Percentiles rank a stretch among this genome's conserved stretches.
phyloP scores from a whole-genome alignment of 2,329 filamentous ascomycete genomes.

The Phialophora macrospora region DNA sequence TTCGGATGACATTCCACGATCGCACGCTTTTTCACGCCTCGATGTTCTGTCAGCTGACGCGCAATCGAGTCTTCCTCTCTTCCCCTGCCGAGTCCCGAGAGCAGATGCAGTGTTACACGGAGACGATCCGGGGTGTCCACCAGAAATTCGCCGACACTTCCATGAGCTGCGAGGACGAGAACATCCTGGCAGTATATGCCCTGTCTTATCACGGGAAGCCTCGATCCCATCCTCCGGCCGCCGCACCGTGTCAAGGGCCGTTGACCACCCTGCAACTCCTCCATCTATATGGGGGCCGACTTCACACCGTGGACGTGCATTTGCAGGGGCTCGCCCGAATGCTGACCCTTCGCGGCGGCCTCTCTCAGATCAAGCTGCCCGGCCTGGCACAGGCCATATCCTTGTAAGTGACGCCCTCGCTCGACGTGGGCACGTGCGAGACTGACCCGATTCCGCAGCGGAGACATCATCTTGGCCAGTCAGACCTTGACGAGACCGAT shows the following conservation, averaged over 20 bases:
- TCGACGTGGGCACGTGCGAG: not conserved
- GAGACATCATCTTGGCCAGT: slow-evolving; percentile 39
- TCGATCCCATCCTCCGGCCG: slow-evolving; percentile 31
- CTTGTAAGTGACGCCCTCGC: slow-evolving; percentile 32
- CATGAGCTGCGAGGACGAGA: slow-evolving; percentile 44
- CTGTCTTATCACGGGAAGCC: slow-evolving; percentile 44
- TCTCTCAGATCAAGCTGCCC: slow-evolving; percentile 45
- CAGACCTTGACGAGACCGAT: slow-evolving; percentile 38
- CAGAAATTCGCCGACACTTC: slow-evolving; percentile 43
- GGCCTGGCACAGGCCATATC: slow-evolving; percentile 47
- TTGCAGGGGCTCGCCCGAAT: slow-evolving; percentile 45
- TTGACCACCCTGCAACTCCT: slow-evolving; percentile 47
- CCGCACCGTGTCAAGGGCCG: slow-evolving; percentile 44
- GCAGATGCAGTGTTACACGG: slow-evolving; percentile 37
- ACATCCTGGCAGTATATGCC: slow-evolving; percentile 46
- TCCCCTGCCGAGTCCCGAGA: slow-evolving; percentile 25
- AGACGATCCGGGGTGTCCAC: slow-evolving; percentile 47
- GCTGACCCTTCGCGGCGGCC: slow-evolving; percentile 46
- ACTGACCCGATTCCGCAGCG: slow-evolving; percentile 25
- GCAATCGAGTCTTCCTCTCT: slow-evolving; percentile 26
- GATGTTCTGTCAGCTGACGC: slow-evolving; percentile 34
- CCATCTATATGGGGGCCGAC: slow-evolving; percentile 45
- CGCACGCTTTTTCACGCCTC: slow-evolving; percentile 35
- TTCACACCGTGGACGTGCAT: slow-evolving; percentile 45
- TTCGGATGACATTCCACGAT: slow-evolving; percentile 30